A percentile compares a stretch with the other conserved stretches of the same genome.
Evolutionary conservation across 148 eudicot species (phyloP).

Genomic region (Linanthus parryae): DNA sequence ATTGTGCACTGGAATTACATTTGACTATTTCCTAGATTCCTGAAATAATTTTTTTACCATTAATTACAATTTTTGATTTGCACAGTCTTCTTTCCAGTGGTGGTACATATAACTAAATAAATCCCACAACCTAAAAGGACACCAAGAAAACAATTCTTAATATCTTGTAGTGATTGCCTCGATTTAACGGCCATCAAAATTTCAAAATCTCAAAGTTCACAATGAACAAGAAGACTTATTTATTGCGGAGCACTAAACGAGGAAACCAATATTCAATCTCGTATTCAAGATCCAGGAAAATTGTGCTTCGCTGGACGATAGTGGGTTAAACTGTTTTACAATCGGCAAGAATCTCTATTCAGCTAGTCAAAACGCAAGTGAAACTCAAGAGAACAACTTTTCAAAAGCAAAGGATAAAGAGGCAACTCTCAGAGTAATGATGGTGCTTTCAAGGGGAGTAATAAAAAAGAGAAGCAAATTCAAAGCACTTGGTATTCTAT

Average conservation of each 20-base stretch:
- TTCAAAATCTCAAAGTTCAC: not conserved
- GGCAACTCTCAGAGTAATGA: slow-evolving; percentile 17
- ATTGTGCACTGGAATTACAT: no score
- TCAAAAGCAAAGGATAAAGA: slow-evolving; percentile 11
- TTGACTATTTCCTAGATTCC: no score
- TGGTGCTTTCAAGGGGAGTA: slow-evolving; percentile 29
- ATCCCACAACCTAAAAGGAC: not conserved
- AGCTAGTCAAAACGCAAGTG: slow-evolving; percentile 14
- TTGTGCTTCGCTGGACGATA: not conserved
- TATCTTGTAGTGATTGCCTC: not conserved
- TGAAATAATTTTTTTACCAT: no score
- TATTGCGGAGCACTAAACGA: no score
- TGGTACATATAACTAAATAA: no score
- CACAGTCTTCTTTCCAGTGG: no score
- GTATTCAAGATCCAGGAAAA: not conserved
- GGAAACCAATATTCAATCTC: no score
- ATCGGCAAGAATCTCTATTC: slow-evolving; percentile 3
- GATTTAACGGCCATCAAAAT: slow-evolving; percentile 6
- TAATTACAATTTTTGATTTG: no score
- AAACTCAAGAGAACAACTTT: slow-evolving; percentile 20
- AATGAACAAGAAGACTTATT: no score
- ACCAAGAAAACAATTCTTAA: not conserved
- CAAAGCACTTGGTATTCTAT: slow-evolving; percentile 10
- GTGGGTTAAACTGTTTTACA: slow-evolving; percentile 1
- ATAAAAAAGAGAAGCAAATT: slow-evolving; percentile 9